Conservation (phyloP, 768 basidiomycete genomes). For the Mycena pura region DNA sequence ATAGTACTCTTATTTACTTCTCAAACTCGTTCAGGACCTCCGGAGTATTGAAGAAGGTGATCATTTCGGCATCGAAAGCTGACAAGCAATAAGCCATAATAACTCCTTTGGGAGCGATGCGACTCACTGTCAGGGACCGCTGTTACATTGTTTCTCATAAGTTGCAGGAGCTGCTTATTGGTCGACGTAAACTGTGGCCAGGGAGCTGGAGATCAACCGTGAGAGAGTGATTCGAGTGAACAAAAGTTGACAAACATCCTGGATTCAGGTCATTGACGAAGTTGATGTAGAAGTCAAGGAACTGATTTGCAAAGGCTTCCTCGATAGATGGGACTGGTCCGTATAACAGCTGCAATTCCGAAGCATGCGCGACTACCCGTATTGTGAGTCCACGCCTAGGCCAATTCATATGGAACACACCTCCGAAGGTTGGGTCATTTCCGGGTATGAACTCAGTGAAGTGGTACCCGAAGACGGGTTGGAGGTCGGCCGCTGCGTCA, state of each 20-base stretch:
- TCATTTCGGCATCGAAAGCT: constrained; percentile 52
- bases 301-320: constrained; percentile 50
- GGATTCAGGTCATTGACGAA: constrained; percentile 64
- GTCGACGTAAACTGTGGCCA: constrained; percentile 57
- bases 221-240: no score
- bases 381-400: no score
- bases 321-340: constrained; percentile 56
- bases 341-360: constrained; percentile 56
- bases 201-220: constrained; percentile 34
- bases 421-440: constrained; percentile 53
- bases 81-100: background rate
- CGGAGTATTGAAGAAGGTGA: constrained; percentile 48
- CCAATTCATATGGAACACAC: no score
- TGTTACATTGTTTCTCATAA: constrained; percentile 59
- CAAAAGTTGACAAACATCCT: constrained; percentile 52
- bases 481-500: no score
- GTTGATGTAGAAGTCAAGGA: constrained; percentile 61
- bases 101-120: background rate
- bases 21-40: constrained; percentile 52
- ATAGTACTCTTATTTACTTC: no score
- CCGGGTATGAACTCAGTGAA: constrained; percentile 67
- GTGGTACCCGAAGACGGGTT: no score
- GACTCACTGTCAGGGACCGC: constrained; percentile 57
- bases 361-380: constrained; percentile 57
- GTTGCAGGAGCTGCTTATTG: constrained; percentile 50